phyloP scores from a whole-genome alignment of 257 asterid species.

The Solanum ahanhuiri region DNA sequence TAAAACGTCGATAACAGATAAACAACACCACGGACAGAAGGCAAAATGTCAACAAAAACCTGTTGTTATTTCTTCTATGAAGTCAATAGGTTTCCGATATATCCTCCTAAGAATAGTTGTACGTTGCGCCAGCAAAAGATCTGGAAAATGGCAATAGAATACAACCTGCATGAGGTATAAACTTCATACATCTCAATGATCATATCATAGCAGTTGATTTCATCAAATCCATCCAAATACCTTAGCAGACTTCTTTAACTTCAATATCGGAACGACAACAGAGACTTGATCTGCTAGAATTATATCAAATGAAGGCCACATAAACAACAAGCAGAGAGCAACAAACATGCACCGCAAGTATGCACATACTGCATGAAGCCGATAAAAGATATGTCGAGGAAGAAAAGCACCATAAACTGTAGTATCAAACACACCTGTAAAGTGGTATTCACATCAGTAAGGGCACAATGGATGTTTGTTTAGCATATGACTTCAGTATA shows the following conservation, averaged over 20 bases:
- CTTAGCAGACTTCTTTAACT: slow-evolving; percentile 71
- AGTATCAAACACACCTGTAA: slow-evolving; percentile 65
- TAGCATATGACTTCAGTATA: background rate
- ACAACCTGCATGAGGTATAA: slow-evolving; percentile 44
- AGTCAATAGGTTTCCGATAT: slow-evolving; percentile 83
- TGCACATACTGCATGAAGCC: slow-evolving; percentile 85
- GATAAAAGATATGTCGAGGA: slow-evolving; percentile 72
- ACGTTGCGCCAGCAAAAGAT: slow-evolving; percentile 80
- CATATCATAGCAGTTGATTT: background rate
- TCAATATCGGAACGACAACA: slow-evolving; percentile 65
- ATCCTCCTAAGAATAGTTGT: slow-evolving; percentile 66
- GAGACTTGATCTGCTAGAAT: slow-evolving; percentile 86
- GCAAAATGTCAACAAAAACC: slow-evolving; percentile 25
- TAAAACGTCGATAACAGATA: background rate
- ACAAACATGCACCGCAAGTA: slow-evolving; percentile 82
- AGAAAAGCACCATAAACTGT: slow-evolving; percentile 78
- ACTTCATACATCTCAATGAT: background rate
- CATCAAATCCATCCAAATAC: slow-evolving; percentile 16
- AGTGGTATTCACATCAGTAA: background rate
- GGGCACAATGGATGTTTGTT: background rate
- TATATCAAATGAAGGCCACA: slow-evolving; percentile 67
- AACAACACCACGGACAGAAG: background rate
- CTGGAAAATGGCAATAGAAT: slow-evolving; percentile 97
- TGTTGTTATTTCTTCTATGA: slow-evolving; percentile 79
- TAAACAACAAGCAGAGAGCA: slow-evolving; percentile 57